Percentiles rank a stretch among this genome's conserved stretches.
Conservation (phyloP, 768 basidiomycete genomes). For the Boletus barrowsii region DNA sequence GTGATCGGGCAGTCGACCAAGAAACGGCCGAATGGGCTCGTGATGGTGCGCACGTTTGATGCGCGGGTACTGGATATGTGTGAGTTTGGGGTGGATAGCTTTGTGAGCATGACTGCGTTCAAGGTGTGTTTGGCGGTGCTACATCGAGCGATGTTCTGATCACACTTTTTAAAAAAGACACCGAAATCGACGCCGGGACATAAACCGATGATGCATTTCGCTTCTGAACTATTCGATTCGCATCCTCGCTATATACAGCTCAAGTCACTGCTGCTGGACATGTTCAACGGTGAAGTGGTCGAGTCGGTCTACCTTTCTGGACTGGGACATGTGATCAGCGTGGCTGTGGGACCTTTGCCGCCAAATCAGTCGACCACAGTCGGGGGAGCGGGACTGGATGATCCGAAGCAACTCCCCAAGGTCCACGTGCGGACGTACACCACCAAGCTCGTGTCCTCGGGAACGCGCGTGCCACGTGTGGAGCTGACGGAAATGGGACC, state of each 20-base stretch:
- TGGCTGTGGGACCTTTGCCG: slow-evolving; percentile 68
- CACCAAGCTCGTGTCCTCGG: slow-evolving; percentile 67
- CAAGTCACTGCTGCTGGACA: slow-evolving; percentile 85
- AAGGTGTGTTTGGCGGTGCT: slow-evolving; percentile 48
- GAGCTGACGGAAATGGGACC: slow-evolving; percentile 91
- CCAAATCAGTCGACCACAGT: neutral
- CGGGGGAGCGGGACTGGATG: slow-evolving; percentile 30
- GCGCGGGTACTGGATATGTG: slow-evolving; percentile 89
- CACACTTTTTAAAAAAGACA: slow-evolving; percentile 40
- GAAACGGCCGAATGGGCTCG: slow-evolving; percentile 86
- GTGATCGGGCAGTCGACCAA: slow-evolving; percentile 89
- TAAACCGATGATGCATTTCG: slow-evolving; percentile 93
- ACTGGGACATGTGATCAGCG: slow-evolving; percentile 83
- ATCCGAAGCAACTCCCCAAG: slow-evolving; percentile 58
- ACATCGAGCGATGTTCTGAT: neutral
- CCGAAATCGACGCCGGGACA: slow-evolving; percentile 87
- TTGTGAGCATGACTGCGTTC: slow-evolving; percentile 75
- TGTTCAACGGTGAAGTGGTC: slow-evolving; percentile 87
- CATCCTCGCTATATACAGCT: slow-evolving; percentile 90
- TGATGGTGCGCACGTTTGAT: slow-evolving; percentile 85
- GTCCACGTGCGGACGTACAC: slow-evolving; percentile 90
- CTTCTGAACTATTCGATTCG: slow-evolving; percentile 90
- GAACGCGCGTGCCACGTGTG: slow-evolving; percentile 75
- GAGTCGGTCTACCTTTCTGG: slow-evolving; percentile 82
- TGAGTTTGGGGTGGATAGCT: slow-evolving; percentile 85